Evolutionary conservation across 78 protist species (phyloP).

Genomic region (Dictyostelium citrinum): DNA sequence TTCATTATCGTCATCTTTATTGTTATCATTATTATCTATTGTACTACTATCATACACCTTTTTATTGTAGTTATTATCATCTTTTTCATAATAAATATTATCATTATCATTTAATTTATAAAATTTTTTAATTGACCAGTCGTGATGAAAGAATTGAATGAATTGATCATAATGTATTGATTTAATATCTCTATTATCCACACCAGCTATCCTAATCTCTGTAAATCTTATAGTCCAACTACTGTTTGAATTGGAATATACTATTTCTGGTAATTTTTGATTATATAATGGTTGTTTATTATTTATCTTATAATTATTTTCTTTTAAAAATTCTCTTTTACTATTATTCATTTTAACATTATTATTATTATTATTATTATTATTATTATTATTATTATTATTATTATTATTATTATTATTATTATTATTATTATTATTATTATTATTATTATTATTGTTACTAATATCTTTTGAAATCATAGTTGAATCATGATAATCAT

Average conservation of each 20-base stretch:
- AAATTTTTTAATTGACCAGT: background rate
- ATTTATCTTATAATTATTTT: background rate
- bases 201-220: background rate
- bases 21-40: no score
- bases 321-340: background rate
- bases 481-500: conserved; percentile 33
- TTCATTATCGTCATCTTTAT: background rate
- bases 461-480: background rate
- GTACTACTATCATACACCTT: background rate
- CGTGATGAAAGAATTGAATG: background rate
- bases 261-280: background rate
- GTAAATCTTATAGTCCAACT: background rate
- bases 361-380: background rate
- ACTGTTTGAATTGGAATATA: background rate
- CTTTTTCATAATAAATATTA: background rate
- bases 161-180: background rate
- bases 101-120: background rate
- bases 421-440: background rate
- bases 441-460: background rate
- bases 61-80: background rate
- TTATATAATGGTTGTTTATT: background rate
- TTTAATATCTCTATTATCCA: background rate
- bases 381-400: background rate
- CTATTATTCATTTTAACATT: no score
- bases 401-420: background rate